Conservation (phyloP, 805 yeast genomes). For the Komagataella kurtzmanii region DNA sequence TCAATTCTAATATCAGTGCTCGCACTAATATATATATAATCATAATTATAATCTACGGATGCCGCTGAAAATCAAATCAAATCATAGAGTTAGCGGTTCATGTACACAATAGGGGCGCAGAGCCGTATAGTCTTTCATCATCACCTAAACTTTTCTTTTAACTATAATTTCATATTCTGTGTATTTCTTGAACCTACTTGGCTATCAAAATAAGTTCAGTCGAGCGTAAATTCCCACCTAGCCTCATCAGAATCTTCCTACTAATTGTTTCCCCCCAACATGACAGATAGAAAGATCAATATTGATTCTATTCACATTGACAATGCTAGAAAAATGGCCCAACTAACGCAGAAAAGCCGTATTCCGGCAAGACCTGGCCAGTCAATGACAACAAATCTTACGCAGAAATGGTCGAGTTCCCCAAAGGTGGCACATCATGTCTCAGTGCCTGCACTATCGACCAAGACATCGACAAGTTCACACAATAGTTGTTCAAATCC, state of each 20-base stretch:
- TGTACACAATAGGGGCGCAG: no score
- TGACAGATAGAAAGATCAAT: not conserved
- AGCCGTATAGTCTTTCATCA: no score
- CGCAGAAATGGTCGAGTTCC: not conserved
- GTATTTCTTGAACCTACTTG: not conserved
- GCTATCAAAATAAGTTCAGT: not conserved
- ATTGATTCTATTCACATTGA: conserved; percentile 42
- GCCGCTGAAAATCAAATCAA: no score
- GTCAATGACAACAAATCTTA: not conserved
- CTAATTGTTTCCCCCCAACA: not conserved
- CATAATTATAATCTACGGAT: not conserved
- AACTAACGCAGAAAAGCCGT: conserved; percentile 32
- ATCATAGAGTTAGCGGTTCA: not conserved
- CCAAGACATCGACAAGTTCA: not conserved
- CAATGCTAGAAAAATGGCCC: conserved; percentile 52
- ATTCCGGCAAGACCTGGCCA: conserved; percentile 6
- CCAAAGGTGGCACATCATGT: not conserved
- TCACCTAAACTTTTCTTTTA: not conserved
- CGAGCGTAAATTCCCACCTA: not conserved
- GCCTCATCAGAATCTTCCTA: not conserved
- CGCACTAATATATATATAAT: not conserved
- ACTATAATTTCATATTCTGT: not conserved
- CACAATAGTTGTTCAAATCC: conserved; percentile 10
- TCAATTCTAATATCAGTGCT: not conserved
- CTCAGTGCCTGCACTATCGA: conserved; percentile 8